These are phyloP conservation scores for Plasmodium yoelii DNA, from an alignment of 169 alveolate genomes.

Conservation along the genomic window DNA sequence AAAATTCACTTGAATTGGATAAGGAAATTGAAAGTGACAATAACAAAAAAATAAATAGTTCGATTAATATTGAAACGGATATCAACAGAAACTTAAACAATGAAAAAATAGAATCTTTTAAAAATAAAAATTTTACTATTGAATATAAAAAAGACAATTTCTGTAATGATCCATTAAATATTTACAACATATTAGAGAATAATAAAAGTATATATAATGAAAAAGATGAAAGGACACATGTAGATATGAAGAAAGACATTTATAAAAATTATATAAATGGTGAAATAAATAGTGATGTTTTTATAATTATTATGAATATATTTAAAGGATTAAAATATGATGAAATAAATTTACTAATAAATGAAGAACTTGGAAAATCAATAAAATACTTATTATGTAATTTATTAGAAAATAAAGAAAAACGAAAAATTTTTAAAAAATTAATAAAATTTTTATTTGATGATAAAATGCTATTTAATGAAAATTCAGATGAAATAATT, in stretches of 20 bases:
- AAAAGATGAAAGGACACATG: not conserved
- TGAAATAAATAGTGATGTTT: slow-evolving; percentile 23
- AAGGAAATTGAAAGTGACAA: not conserved
- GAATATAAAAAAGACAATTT: slow-evolving; percentile 37
- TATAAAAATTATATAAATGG: slow-evolving; percentile 21
- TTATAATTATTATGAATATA: slow-evolving; percentile 40
- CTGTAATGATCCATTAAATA: slow-evolving; percentile 45
- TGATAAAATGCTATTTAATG: slow-evolving; percentile 61
- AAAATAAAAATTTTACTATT: slow-evolving; percentile 31
- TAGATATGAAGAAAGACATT: slow-evolving; percentile 35
- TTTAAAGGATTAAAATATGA: slow-evolving; percentile 64
- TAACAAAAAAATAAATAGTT: not conserved
- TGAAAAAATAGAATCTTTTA: slow-evolving; percentile 3
- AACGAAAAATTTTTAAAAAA: slow-evolving; percentile 16
- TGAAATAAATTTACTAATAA: slow-evolving; percentile 49
- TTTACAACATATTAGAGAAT: slow-evolving; percentile 60
- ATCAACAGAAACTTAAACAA: not conserved
- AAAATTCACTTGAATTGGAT: not conserved
- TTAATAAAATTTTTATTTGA: slow-evolving; percentile 48
- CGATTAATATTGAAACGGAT: not conserved
- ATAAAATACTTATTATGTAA: slow-evolving; percentile 17
- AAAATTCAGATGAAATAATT: slow-evolving; percentile 64
- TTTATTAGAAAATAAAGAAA: slow-evolving; percentile 20
- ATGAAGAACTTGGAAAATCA: slow-evolving; percentile 37
- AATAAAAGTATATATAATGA: slow-evolving; percentile 21